Evolutionary conservation across 129 eudicot species (phyloP).

Genomic region (Flaveria trinervia): DNA sequence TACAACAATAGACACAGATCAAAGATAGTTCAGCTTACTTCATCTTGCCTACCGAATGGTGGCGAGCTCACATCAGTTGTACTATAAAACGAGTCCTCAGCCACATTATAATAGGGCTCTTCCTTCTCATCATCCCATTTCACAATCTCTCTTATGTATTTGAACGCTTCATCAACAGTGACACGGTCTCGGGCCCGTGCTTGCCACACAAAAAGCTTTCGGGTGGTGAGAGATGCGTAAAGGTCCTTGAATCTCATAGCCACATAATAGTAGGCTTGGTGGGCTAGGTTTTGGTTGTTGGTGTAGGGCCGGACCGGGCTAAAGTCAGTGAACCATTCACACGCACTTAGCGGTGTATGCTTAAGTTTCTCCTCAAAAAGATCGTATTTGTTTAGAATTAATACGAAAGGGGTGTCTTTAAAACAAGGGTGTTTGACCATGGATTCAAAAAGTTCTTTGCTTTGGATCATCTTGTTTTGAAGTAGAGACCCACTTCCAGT

Average conservation of each 20-base stretch:
- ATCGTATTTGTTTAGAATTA: conserved; percentile 87
- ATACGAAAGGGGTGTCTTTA: conserved; percentile 88
- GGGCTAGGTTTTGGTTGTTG: conserved; percentile 80
- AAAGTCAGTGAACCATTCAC: conserved; percentile 92
- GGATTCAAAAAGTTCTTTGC: conserved; percentile 83
- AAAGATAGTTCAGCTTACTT: conserved; percentile 22
- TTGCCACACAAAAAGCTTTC: conserved; percentile 95
- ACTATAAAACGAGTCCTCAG: conserved; percentile 90
- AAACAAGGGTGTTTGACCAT: conserved; percentile 89
- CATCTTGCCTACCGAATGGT: conserved; percentile 61
- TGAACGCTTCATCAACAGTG: conserved; percentile 89
- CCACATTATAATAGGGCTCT: conserved; percentile 51
- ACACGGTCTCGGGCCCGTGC: conserved; percentile 77
- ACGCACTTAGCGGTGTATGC: conserved; percentile 57
- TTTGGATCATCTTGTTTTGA: conserved; percentile 87
- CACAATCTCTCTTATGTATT: conserved; percentile 82
- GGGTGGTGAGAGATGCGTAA: conserved; percentile 63
- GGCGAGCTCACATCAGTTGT: conserved; percentile 91
- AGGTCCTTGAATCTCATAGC: conserved; percentile 96
- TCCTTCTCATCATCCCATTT: conserved; percentile 97
- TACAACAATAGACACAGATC: conserved; percentile 30
- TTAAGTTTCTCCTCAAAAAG: conserved; percentile 82
- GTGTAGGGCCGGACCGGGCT: conserved; percentile 77
- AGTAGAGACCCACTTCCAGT: conserved; percentile 52
- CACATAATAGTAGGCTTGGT: conserved; percentile 88